Percentiles rank a stretch among this genome's conserved stretches.
phyloP scores from a whole-genome alignment of 768 basidiomycete genomes.

The Zangia roseola region DNA sequence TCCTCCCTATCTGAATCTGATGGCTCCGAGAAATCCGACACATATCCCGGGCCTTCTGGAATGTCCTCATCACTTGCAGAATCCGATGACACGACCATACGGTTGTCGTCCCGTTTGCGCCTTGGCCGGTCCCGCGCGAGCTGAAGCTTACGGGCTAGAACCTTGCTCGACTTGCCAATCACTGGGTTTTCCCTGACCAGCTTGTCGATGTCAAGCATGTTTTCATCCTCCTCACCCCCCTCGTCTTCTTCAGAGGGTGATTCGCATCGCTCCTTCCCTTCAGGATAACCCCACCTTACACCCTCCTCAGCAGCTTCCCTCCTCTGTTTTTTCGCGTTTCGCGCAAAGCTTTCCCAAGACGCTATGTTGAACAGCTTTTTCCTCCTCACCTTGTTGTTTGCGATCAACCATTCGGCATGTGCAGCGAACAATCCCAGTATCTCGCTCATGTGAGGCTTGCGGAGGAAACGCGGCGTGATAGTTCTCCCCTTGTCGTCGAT shows the following conservation, averaged over 20 bases:
- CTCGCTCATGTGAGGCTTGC: conserved; percentile 50
- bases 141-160: conserved; percentile 21
- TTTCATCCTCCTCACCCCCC: background rate
- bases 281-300: conserved; percentile 23
- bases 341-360: conserved; percentile 50
- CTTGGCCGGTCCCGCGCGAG: conserved; percentile 9
- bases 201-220: background rate
- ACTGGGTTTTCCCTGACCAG: conserved; percentile 27
- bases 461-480: conserved; percentile 39
- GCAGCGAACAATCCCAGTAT: conserved; percentile 50
- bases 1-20: conserved; percentile 43
- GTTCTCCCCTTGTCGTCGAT: conserved; percentile 29
- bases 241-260: conserved; percentile 6
- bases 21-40: conserved; percentile 56
- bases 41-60: conserved; percentile 37
- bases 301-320: conserved; percentile 28
- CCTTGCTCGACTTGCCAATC: conserved; percentile 24
- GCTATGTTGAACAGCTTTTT: conserved; percentile 39
- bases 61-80: conserved; percentile 22
- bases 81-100: conserved; percentile 15
- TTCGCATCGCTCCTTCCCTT: conserved; percentile 10
- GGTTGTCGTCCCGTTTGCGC: background rate
- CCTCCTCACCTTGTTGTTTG: conserved; percentile 39
- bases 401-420: conserved; percentile 59
- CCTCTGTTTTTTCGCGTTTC: conserved; percentile 30